These are phyloP conservation scores for Trypanosoma congolense DNA, from an alignment of 208 protist genomes.

Conservation along the genomic window DNA sequence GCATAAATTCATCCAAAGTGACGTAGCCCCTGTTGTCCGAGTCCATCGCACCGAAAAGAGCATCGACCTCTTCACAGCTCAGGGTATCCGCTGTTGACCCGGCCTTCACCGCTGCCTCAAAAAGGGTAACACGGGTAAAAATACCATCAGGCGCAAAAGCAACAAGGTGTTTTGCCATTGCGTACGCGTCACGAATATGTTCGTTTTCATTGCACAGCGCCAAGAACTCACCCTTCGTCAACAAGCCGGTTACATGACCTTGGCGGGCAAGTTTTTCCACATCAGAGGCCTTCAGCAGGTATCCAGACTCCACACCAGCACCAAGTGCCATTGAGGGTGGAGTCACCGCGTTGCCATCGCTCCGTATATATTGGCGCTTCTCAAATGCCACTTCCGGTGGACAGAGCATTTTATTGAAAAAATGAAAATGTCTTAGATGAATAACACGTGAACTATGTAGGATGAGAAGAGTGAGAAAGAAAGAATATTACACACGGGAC, in stretches of 20 bases:
- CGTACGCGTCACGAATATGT: conserved; percentile 35
- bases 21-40: conserved; percentile 66
- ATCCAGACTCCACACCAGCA: conserved; percentile 76
- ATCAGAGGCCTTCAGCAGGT: conserved; percentile 46
- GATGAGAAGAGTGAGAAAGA: too few species aligned
- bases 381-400: conserved; percentile 58
- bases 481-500: too few species aligned
- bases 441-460: too few species aligned
- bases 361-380: conserved; percentile 54
- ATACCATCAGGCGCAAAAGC: conserved; percentile 60
- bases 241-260: conserved; percentile 55
- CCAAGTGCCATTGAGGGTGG: conserved; percentile 55
- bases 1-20: conserved; percentile 65
- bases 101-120: conserved; percentile 50
- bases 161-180: conserved; percentile 67
- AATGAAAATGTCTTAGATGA: too few species aligned
- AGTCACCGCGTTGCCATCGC: conserved; percentile 63
- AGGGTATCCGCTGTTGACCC: conserved; percentile 33
- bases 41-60: conserved; percentile 75
- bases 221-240: conserved; percentile 72
- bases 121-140: conserved; percentile 72
- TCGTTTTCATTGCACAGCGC: conserved; percentile 61
- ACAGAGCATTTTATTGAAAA: conserved; percentile 44
- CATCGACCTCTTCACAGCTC: conserved; percentile 69
- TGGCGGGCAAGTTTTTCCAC: conserved; percentile 49